Conservation (phyloP, 1,284 basidiomycete species). For the Exobasidium rhododendri region DNA sequence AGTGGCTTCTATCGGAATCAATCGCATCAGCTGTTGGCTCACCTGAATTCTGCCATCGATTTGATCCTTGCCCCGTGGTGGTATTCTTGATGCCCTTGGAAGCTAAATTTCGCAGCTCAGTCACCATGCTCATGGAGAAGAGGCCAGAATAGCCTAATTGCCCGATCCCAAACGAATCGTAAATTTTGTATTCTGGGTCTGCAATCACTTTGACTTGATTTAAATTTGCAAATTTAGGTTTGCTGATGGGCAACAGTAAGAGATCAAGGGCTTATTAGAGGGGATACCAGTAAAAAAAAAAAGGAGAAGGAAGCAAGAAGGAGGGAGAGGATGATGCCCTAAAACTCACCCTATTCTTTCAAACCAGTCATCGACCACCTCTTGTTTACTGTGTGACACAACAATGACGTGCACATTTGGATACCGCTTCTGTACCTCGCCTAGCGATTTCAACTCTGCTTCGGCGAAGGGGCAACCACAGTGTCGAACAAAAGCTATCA, state of each 20-base stretch:
- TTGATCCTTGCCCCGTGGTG: conserved; percentile 15
- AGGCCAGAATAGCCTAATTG: conserved; percentile 10
- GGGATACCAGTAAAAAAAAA: neutral
- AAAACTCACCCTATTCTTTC: conserved; percentile 13
- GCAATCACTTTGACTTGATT: conserved; percentile 13
- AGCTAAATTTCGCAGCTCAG: conserved; percentile 13
- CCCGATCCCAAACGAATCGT: conserved; percentile 21
- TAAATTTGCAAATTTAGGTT: neutral
- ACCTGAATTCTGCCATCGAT: conserved; percentile 22
- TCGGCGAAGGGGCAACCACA: conserved; percentile 29
- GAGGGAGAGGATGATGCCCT: too few species aligned
- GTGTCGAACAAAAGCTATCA: conserved; percentile 26
- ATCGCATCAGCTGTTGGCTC: too few species aligned
- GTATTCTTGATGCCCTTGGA: conserved; percentile 22
- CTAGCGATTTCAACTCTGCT: conserved; percentile 17
- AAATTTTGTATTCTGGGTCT: conserved; percentile 18
- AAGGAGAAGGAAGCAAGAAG: neutral
- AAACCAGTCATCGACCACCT: conserved; percentile 20
- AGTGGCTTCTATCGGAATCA: too few species aligned
- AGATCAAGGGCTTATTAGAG: too few species aligned
- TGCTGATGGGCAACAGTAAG: neutral
- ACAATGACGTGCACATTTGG: conserved; percentile 17
- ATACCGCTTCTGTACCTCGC: conserved; percentile 14
- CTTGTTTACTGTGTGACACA: conserved; percentile 17
- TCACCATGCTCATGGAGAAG: conserved; percentile 14